phyloP scores from a whole-genome alignment of 495 filamentous ascomycete species.

The Xylaria scruposa region DNA sequence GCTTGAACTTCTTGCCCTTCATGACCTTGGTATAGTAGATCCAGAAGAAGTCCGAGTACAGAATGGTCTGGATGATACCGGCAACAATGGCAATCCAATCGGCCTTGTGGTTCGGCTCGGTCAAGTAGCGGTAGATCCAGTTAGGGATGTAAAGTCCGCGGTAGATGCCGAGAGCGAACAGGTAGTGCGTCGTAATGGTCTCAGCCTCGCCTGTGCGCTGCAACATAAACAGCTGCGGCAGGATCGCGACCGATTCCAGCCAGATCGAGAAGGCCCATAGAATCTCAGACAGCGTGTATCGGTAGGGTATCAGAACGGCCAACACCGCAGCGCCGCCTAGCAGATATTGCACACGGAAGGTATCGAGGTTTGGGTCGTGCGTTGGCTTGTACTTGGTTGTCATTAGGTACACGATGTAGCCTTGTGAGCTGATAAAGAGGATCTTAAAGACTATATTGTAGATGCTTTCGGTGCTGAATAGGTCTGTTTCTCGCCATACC shows the following conservation, averaged over 20 bases:
- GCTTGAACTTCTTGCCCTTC: conserved; percentile 87
- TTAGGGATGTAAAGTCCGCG: conserved; percentile 96
- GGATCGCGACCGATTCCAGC: conserved; percentile 94
- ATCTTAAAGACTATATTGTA: conserved; percentile 97
- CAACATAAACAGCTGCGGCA: conserved; percentile 97
- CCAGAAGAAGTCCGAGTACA: conserved; percentile 99
- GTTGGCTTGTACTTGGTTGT: conserved; percentile 94
- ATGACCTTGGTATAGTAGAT: conserved; percentile 96
- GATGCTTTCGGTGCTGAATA: conserved; percentile 83
- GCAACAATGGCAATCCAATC: conserved; percentile 86
- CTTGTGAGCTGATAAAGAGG: conserved; percentile 86
- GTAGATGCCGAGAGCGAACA: conserved; percentile 94
- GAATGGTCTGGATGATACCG: conserved; percentile 87
- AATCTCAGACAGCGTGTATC: conserved; percentile 76
- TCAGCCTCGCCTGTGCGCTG: conserved; percentile 97
- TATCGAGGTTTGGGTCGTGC: conserved; percentile 93
- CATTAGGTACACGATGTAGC: conserved; percentile 97
- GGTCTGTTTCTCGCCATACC: conserved; percentile 58
- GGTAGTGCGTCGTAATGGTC: conserved; percentile 96
- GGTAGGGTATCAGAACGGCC: conserved; percentile 82
- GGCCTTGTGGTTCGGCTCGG: conserved; percentile 68
- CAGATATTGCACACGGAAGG: conserved; percentile 93
- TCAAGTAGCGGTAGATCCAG: conserved; percentile 89
- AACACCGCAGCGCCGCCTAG: conserved; percentile 78
- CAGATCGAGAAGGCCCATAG: conserved; percentile 97